Conservation (phyloP, 345 rosid genomes). For the Eucalyptus coolabah region DNA sequence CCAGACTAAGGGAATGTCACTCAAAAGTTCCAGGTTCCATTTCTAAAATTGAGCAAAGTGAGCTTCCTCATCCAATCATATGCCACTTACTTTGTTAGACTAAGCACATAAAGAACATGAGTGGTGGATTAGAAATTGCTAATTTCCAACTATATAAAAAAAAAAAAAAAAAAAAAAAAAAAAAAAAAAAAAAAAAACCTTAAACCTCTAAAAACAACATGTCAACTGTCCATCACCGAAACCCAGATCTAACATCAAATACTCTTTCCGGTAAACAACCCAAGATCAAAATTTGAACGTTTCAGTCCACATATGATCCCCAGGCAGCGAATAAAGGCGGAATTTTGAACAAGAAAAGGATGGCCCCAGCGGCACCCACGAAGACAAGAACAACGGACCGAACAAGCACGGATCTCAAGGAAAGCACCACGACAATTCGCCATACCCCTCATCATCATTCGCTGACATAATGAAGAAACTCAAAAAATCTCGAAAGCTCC, state of each 20-base stretch:
- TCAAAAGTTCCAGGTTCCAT: not conserved
- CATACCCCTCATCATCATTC: not conserved
- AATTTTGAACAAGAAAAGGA: not conserved
- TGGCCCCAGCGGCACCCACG: not conserved
- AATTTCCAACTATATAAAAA: not conserved
- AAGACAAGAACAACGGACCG: not conserved
- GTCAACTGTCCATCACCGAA: not conserved
- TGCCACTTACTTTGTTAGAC: not conserved
- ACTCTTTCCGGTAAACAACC: not conserved
- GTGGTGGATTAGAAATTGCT: not conserved
- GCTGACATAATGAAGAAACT: not conserved
- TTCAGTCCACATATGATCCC: not conserved
- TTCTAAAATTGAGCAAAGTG: not conserved
- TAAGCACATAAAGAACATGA: not conserved
- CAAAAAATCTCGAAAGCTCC: not conserved
- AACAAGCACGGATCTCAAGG: not conserved
- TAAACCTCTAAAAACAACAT: not conserved
- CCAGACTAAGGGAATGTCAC: not conserved
- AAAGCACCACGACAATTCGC: not conserved
- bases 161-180: too few species aligned
- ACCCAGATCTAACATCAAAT: constrained; percentile 1
- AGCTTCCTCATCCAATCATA: not conserved
- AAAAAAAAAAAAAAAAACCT: not conserved
- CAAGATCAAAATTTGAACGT: not conserved
- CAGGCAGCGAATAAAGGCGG: not conserved